Base-by-base conservation (phyloP, 2,329 filamentous ascomycete species). In the Sporothrix schenckii region DNA sequence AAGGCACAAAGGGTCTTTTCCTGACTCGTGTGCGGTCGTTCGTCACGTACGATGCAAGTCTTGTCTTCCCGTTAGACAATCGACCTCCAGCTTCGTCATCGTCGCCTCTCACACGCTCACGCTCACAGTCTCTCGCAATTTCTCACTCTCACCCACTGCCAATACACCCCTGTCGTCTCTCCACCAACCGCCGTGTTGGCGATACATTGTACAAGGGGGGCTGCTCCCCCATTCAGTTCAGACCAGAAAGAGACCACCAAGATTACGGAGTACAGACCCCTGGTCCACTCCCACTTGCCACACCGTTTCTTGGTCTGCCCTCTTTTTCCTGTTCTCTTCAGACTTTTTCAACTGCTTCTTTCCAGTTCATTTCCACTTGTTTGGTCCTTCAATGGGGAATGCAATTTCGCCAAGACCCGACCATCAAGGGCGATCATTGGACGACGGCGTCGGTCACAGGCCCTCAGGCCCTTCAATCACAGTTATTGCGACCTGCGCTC, bases 331-430 rank as follows among this genome's bases (percentile, higher is more conserved):
- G 34, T 13, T 44, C 41, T 44, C 41, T 44, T 44, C 14, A 14
- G 41, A 13, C 21, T 50, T 16, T 39, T 52, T 66, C n/a, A 2
- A 21, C 49, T 10, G 11, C 34, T 30, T 54, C 41, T 4, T 30
- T 68, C 44, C 49, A 53, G 70, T 50, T 72, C 61, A 72, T 72
- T 70, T 72, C 68, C 71, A 68, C 70, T 68, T 71, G 67, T 71
- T 56, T 72, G 72, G 72, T 70, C 68, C 34, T 44, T 70, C 69
- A 69, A 69, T 69, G 69, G 66, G 66, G 70, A 71, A 71, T 68
- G 73, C 68, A 76, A 76, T 76, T 72, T 76, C 74, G 72, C 73
- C 72, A 74, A 74, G 71, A 66, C 69, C 54, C 69, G 41, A 41
- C 67, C 27, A 19, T 44, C n/a, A 24, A 14, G 54, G 53, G 10